Base-by-base conservation (phyloP, 2,329 filamentous ascomycete genomes). In the Aspergillus jensenii region DNA sequence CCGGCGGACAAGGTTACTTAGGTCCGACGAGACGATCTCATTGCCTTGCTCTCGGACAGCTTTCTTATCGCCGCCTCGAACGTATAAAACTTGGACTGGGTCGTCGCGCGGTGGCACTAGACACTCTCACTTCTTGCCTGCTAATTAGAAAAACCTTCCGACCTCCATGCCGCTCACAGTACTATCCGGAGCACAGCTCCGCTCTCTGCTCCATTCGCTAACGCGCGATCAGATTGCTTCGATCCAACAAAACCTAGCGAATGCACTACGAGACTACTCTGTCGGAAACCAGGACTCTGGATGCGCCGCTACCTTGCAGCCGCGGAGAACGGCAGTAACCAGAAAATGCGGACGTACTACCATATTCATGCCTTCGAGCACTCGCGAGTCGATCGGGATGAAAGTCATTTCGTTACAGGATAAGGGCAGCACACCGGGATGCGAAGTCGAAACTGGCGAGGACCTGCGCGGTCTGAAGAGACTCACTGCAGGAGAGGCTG, bases 291-390 rank as follows among this genome's bases (percentile, higher is more conserved):
- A 87, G 55, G 79, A 82, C 39, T 76, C 83, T 37, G 82, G 81
- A 37, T 87, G 83, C 64, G 83, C 81, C 54, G 82, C 84, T 2
- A 78, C 79, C 9, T 87, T 84, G 60, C 87, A 90, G 60, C 86
- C 86, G 1, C 80, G 82, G 56, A 79, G 86, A 41, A 87, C 85
- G 2, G 78, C 81, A 2, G 80, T 89, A 52, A 84, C 83, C 52
- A 82, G 84, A 12, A 81, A 81, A 52, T 81, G 86, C 78, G 86
- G 86, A 3, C 80, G 81, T 33, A 85, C 83, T 2, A 88, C 85
- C 3, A 75, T 89, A 9, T 87, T 89, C 73, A 87, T 89, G 85
- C 87, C 87, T 2, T 85, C 85, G 12, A 85, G 80, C 40, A 84
- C 83, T 14, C 81, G 82, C 31, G 79, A 80, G 41, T 81, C 82